These are phyloP conservation scores for Linderina pennispora DNA, from an alignment of 192 early-diverging fungal species.

Conservation along the genomic window DNA sequence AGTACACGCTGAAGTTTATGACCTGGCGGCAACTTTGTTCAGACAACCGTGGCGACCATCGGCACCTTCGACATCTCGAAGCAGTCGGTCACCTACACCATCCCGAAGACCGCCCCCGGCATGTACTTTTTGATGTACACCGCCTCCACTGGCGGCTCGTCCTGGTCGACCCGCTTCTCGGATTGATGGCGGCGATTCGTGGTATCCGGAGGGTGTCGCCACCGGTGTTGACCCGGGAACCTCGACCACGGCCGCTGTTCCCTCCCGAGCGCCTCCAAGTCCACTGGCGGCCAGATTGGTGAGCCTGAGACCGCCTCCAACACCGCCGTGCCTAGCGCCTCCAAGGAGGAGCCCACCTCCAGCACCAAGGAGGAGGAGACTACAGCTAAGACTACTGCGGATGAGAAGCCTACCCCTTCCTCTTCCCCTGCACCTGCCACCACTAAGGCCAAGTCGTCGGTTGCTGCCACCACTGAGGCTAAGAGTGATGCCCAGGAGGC, in stretches of 20 bases:
- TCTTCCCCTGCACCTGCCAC: too few species aligned
- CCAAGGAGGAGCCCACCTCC: too few species aligned
- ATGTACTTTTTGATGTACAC: constrained; percentile 50
- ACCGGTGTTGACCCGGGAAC: constrained; percentile 38
- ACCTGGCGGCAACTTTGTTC: constrained; percentile 43
- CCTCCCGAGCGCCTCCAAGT: too few species aligned
- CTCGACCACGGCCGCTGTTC: not conserved
- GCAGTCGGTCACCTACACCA: constrained; percentile 23
- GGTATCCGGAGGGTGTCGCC: constrained; percentile 43
- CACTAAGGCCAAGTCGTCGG: too few species aligned
- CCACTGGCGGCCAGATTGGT: too few species aligned
- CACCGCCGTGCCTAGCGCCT: too few species aligned
- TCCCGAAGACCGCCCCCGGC: constrained; percentile 40
- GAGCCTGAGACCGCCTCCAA: too few species aligned
- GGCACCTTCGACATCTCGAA: constrained; percentile 35
- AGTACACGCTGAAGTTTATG: constrained; percentile 43
- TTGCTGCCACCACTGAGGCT: too few species aligned
- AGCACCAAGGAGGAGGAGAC: too few species aligned
- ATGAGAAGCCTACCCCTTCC: too few species aligned
- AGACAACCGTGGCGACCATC: constrained; percentile 39
- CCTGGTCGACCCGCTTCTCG: constrained; percentile 48
- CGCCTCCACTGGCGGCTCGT: constrained; percentile 30
- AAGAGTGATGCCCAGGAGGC: too few species aligned
- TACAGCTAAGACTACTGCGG: too few species aligned
- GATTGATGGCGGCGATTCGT: constrained; percentile 33